These are phyloP conservation scores for Piper longum DNA, from an alignment of 164 flowering plant species.

Conservation along the genomic window DNA sequence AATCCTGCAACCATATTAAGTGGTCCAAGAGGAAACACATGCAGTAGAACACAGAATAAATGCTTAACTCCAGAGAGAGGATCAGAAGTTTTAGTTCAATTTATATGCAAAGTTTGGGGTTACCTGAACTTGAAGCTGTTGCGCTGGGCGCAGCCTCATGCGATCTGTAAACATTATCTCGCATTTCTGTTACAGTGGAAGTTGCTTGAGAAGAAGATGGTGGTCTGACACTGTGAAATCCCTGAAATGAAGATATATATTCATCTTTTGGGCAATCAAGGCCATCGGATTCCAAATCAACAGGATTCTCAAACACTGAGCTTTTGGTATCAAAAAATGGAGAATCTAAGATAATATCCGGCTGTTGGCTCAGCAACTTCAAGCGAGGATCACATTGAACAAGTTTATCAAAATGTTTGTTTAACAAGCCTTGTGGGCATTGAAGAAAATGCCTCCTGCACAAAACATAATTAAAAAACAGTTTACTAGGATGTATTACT, in stretches of 20 bases:
- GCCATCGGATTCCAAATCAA: constrained; percentile 20
- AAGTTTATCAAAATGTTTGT: constrained; percentile 78
- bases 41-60: too few species aligned
- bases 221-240: constrained; percentile 31
- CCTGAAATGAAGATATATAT: constrained; percentile 20
- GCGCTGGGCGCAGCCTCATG: constrained; percentile 23
- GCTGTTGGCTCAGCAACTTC: constrained; percentile 28
- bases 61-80: too few species aligned
- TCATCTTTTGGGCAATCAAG: constrained; percentile 24
- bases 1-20: too few species aligned
- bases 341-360: constrained; percentile 43
- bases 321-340: constrained; percentile 50
- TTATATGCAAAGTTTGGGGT: not conserved
- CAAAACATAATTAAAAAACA: not conserved
- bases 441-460: constrained; percentile 71
- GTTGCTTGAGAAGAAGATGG: constrained; percentile 25
- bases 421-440: constrained; percentile 59
- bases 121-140: constrained; percentile 74
- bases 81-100: too few species aligned
- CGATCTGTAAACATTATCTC: constrained; percentile 14
- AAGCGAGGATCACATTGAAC: constrained; percentile 77
- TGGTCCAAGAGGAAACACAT: too few species aligned
- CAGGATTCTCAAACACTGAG: constrained; percentile 42
- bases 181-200: constrained; percentile 24
- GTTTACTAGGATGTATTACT: too few species aligned